Evolutionary conservation across 2,329 filamentous ascomycete genomes (phyloP).

Genomic region (Pseudocercospora fijiensis): DNA sequence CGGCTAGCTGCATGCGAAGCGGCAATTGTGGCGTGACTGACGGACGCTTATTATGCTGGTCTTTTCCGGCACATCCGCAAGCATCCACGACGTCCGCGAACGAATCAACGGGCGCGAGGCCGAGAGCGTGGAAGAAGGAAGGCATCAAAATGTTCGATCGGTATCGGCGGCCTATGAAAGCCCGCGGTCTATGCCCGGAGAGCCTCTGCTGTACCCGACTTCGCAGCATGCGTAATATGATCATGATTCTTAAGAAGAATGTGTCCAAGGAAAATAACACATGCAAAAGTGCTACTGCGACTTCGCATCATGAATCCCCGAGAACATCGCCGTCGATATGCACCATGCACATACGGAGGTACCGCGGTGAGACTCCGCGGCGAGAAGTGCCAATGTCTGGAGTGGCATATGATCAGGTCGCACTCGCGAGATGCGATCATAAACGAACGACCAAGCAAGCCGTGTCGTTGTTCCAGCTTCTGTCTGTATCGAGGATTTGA

Average conservation of each 20-base stretch:
- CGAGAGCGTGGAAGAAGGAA: not conserved
- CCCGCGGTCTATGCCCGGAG: not conserved
- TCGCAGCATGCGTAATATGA: not conserved
- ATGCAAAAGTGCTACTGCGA: not conserved
- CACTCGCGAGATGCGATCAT: not conserved
- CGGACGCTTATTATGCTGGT: constrained; percentile 1
- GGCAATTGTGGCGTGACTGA: not conserved
- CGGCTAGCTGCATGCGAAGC: constrained; percentile 7
- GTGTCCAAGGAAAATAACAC: not conserved
- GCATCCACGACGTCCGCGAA: not conserved
- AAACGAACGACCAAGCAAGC: not conserved
- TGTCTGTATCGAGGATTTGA: not conserved
- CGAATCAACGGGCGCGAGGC: not conserved
- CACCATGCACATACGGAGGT: not conserved
- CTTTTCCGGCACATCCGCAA: constrained; percentile 7
- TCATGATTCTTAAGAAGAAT: not conserved
- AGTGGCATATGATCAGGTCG: not conserved
- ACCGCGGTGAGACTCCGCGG: not conserved
- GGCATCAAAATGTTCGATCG: not conserved
- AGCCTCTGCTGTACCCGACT: not conserved
- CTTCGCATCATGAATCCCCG: not conserved
- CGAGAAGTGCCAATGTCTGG: not conserved
- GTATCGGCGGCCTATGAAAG: not conserved
- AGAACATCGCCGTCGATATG: not conserved
- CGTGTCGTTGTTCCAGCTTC: not conserved